Evolutionary conservation across 139 green algal genomes (phyloP).

Genomic region (Asterochloris sp.): DNA sequence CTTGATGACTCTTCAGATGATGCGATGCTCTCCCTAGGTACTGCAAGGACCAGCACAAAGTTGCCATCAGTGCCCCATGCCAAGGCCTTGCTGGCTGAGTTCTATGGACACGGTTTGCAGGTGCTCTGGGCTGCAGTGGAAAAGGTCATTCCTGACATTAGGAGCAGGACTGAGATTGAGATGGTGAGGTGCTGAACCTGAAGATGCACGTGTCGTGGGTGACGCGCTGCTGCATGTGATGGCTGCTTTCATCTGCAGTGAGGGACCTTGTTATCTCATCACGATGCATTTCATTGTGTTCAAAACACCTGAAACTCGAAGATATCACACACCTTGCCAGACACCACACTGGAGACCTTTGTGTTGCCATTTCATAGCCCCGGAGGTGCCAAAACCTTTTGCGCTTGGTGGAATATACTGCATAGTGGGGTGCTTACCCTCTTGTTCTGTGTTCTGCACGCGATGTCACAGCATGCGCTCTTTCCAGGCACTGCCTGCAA

Average conservation of each 20-base stretch:
- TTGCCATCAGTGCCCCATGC: too few relatives aligned
- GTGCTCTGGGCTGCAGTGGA: slow-evolving; percentile 89
- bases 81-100: too few relatives aligned
- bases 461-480: too few relatives aligned
- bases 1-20: too few relatives aligned
- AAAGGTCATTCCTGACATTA: slow-evolving; percentile 82
- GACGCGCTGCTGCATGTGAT: background rate
- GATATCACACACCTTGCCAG: background rate
- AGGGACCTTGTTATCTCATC: background rate
- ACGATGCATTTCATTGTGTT: background rate
- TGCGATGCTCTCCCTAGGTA: too few relatives aligned
- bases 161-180: slow-evolving; percentile 60
- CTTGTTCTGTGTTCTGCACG: too few relatives aligned
- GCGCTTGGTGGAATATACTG: too few relatives aligned
- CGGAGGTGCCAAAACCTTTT: too few relatives aligned
- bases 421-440: too few relatives aligned
- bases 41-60: too few relatives aligned
- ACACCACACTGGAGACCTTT: background rate
- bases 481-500: too few relatives aligned
- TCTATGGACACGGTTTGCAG: background rate
- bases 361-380: too few relatives aligned
- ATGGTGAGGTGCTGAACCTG: slow-evolving; percentile 33
- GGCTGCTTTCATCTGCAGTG: background rate
- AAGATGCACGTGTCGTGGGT: background rate
- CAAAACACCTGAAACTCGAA: background rate